Conservation (phyloP, 176 grass and related monocot genomes). For the Chrysopogon serrulatus region DNA sequence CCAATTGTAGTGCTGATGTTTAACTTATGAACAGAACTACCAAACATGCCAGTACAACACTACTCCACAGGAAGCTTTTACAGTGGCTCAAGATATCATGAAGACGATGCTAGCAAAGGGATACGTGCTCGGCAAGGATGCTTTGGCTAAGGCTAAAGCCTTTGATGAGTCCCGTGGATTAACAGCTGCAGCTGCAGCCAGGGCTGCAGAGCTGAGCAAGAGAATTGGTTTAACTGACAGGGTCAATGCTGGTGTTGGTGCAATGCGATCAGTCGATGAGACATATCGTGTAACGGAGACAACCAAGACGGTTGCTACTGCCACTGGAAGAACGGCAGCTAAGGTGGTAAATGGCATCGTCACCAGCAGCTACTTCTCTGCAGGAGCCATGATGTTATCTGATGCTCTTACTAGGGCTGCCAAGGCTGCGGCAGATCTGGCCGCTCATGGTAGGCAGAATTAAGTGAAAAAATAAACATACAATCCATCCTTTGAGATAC, state of each 20-base stretch:
- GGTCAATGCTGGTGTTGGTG: conserved; percentile 65
- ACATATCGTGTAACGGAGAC: conserved; percentile 58
- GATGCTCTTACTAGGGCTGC: conserved; percentile 68
- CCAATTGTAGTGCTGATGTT: conserved; percentile 9
- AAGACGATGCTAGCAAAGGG: conserved; percentile 79
- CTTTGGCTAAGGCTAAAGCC: conserved; percentile 76
- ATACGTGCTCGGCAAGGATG: conserved; percentile 83
- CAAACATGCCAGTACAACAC: conserved; percentile 54
- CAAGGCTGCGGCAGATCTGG: conserved; percentile 68
- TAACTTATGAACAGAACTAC: conserved; percentile 34
- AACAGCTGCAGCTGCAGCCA: conserved; percentile 59
- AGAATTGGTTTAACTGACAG: conserved; percentile 75
- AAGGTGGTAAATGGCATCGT: conserved; percentile 60
- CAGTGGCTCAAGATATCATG: conserved; percentile 80
- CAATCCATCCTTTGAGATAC: neutral
- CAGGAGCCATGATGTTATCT: conserved; percentile 82
- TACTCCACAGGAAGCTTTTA: conserved; percentile 74
- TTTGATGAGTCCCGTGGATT: conserved; percentile 80
- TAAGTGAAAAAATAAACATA: conserved; percentile 29
- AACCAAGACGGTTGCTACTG: conserved; percentile 61
- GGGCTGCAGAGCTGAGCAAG: conserved; percentile 77
- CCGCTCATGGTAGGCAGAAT: conserved; percentile 57
- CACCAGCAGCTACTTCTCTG: conserved; percentile 90
- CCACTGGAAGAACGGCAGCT: conserved; percentile 58
- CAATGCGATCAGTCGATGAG: conserved; percentile 74